A percentile compares a stretch with the other conserved stretches of the same genome.
phyloP scores from a whole-genome alignment of 257 asterid genomes.

The Jasminum sambac region DNA sequence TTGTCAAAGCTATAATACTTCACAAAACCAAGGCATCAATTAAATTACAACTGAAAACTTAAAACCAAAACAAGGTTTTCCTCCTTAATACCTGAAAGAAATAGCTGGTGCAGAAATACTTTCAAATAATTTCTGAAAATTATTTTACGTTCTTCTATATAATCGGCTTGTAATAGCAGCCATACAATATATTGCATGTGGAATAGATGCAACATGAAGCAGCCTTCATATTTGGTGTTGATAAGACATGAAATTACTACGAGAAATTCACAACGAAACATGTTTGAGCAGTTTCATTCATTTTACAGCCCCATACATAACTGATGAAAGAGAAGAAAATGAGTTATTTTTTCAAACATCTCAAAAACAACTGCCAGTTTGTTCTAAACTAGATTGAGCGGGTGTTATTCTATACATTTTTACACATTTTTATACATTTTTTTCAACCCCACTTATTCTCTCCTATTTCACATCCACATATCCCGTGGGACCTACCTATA shows the following conservation, averaged over 20 bases:
- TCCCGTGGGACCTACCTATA: too few species aligned
- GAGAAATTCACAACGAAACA: neutral
- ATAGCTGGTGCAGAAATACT: neutral
- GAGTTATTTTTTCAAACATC: neutral
- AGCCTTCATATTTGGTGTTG: neutral
- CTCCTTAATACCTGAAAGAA: neutral
- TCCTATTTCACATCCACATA: too few species aligned
- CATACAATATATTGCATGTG: too few species aligned
- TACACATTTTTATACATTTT: too few species aligned
- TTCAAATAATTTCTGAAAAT: neutral
- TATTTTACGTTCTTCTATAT: neutral
- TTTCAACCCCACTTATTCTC: too few species aligned
- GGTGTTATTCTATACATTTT: too few species aligned
- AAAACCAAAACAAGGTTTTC: neutral
- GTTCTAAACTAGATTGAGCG: too few species aligned
- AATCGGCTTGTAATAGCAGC: neutral
- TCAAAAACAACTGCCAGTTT: too few species aligned
- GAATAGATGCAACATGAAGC: neutral
- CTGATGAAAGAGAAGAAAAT: neutral
- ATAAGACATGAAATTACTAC: neutral
- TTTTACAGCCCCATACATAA: neutral
- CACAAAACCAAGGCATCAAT: neutral
- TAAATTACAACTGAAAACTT: neutral
- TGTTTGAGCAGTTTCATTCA: neutral
- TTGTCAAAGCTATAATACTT: constrained; percentile 21